Evolutionary conservation across 108 stramenopile species (phyloP).

Genomic region (Bacterosira constricta): DNA sequence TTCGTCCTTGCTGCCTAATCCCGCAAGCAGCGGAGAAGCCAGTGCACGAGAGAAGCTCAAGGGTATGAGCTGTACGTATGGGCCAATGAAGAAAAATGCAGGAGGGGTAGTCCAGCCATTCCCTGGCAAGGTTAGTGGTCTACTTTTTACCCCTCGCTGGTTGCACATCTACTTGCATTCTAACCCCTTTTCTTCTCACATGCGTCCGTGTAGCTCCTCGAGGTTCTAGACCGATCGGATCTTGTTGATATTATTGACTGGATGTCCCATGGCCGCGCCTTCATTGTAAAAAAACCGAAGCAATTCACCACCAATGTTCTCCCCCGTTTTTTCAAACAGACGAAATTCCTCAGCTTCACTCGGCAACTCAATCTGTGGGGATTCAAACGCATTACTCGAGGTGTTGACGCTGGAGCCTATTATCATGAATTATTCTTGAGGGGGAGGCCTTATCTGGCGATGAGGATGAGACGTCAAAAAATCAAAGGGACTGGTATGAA

Average conservation of each 20-base stretch:
- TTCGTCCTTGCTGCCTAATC: conserved; percentile 3
- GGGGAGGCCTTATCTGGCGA: conserved; percentile 52
- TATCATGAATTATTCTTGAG: conserved; percentile 71
- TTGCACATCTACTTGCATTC: neutral
- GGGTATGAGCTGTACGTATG: conserved; percentile 42
- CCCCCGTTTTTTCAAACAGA: conserved; percentile 78
- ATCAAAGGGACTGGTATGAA: conserved; percentile 70
- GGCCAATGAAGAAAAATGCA: conserved; percentile 53
- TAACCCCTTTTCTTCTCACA: no score
- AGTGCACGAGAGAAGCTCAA: conserved; percentile 21
- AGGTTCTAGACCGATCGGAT: conserved; percentile 46
- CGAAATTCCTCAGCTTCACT: conserved; percentile 73
- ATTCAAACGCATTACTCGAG: conserved; percentile 73
- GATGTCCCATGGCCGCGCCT: conserved; percentile 72
- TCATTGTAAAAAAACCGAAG: conserved; percentile 69
- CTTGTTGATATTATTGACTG: conserved; percentile 50
- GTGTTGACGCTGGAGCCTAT: conserved; percentile 58
- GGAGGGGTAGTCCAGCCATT: conserved; percentile 60
- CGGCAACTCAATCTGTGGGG: conserved; percentile 88
- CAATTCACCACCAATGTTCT: conserved; percentile 57
- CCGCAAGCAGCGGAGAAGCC: conserved; percentile 13
- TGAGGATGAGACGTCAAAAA: conserved; percentile 57
- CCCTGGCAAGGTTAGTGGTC: conserved; percentile 51
- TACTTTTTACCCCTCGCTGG: no score
- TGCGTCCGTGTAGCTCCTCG: conserved; percentile 44